Conservation (phyloP, 108 stramenopile genomes). For the Cyclotella choctawhatcheeana region DNA sequence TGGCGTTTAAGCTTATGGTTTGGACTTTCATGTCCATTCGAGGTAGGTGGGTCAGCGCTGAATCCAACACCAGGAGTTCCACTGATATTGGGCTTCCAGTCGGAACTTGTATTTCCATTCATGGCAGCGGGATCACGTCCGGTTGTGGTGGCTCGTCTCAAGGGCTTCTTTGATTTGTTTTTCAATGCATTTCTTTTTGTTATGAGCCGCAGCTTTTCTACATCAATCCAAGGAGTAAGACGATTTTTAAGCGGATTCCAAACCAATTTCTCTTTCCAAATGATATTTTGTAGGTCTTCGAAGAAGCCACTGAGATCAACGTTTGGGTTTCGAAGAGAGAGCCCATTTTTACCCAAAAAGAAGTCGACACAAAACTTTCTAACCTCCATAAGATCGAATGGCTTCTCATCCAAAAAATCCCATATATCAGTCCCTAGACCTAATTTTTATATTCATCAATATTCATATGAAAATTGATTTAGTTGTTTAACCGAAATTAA, state of each 20-base stretch:
- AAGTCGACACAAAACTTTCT: slow-evolving; percentile 39
- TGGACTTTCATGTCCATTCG: not conserved
- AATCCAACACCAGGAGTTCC: too few relatives aligned
- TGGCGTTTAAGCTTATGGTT: slow-evolving; percentile 1
- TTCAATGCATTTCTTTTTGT: too few relatives aligned
- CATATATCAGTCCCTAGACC: too few relatives aligned
- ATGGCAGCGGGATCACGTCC: too few relatives aligned
- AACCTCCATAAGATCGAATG: slow-evolving; percentile 50
- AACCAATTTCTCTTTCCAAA: slow-evolving; percentile 25
- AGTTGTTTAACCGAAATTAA: slow-evolving; percentile 5
- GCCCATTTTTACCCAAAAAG: slow-evolving; percentile 13
- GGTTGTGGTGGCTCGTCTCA: too few relatives aligned
- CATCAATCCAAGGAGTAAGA: slow-evolving; percentile 39
- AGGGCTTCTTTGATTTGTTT: too few relatives aligned
- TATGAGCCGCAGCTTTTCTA: slow-evolving; percentile 20
- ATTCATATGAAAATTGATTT: too few relatives aligned
- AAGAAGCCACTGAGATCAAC: slow-evolving; percentile 30
- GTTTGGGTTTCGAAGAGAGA: slow-evolving; percentile 28
- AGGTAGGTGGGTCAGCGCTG: not conserved
- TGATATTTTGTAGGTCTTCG: slow-evolving; percentile 5
- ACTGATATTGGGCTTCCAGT: too few relatives aligned
- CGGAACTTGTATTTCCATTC: too few relatives aligned
- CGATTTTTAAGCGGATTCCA: slow-evolving; percentile 46
- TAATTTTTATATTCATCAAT: too few relatives aligned
- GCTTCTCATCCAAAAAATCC: slow-evolving; percentile 70